These are phyloP conservation scores for Mortierella sp. DNA, from an alignment of 371 early-diverging fungal genomes.

Conservation along the genomic window DNA sequence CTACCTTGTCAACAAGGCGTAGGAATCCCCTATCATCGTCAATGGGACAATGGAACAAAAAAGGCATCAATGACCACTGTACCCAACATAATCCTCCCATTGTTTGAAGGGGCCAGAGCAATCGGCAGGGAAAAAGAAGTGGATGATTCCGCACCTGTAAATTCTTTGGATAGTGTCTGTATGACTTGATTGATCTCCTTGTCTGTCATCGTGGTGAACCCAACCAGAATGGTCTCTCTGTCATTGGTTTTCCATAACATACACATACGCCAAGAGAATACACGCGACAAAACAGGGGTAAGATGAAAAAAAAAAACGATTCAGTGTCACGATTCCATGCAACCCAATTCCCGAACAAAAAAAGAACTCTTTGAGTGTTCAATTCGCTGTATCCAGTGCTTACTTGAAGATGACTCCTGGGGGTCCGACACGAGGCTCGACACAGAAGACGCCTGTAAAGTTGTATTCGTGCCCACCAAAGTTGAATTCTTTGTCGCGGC, in stretches of 20 bases:
- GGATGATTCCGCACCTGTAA: conserved; percentile 41
- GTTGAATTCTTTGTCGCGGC: conserved; percentile 61
- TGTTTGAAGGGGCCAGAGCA: too few relatives aligned
- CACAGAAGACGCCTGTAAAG: conserved; percentile 71
- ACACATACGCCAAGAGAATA: too few relatives aligned
- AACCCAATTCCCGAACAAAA: too few relatives aligned
- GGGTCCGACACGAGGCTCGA: conserved; percentile 66
- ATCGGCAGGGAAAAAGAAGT: too few relatives aligned
- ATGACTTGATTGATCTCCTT: conserved; percentile 60
- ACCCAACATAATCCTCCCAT: too few relatives aligned
- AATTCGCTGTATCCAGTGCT: conserved; percentile 6
- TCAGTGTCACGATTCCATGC: too few relatives aligned
- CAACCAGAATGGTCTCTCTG: conserved; percentile 70
- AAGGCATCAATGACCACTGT: neutral
- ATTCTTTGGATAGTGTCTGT: conserved; percentile 65
- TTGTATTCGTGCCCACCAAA: conserved; percentile 74
- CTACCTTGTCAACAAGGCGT: conserved; percentile 70
- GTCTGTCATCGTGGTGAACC: conserved; percentile 60
- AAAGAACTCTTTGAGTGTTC: neutral
- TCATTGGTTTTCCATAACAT: too few relatives aligned
- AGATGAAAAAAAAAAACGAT: neutral
- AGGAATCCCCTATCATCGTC: conserved; percentile 59
- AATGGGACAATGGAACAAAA: neutral
- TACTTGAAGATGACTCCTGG: conserved; percentile 72
- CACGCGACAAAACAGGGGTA: neutral